Base-by-base conservation (phyloP, 2,329 filamentous ascomycete genomes). In the Nothopassalora personata region DNA sequence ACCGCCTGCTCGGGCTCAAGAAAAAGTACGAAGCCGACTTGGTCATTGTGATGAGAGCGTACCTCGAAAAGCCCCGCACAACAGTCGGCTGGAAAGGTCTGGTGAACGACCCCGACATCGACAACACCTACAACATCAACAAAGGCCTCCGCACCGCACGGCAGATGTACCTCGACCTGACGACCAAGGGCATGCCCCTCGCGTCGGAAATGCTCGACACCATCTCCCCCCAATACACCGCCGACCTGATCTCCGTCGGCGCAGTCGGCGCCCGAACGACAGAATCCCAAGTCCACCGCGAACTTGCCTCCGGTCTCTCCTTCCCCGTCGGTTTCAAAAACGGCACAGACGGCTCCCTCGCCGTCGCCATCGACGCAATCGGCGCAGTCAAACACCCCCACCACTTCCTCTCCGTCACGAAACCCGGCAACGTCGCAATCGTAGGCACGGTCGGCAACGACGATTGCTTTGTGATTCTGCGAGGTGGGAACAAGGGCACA, bases 261-360 rank as follows among this genome's bases (percentile, higher is more conserved):
- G 94, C 94, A 30, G 87, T 99, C 67, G 94, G 94, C 58, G 94
- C 94, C n/a, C 85, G 94, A 62, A 99, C 94, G 19, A 97, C 94
- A 2, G 94, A 99, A 79, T 92, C 88, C 54, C 94, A 99, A 79
- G 82, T 97, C 63, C 94, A 99, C 77, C 87, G 94, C 58, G 94
- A 99, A 77, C 80, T 99, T 64, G 93, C 94, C 23, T 94, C 89
- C 55, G 94, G 94, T 71, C 81, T 97, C 36, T 95, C 89, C 67
- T 97, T 97, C 88, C 94, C 94, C 1, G 91, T 99, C 10, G 94
- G 94, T 54, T 99, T 99, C 88, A 99, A 99, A 84, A 99, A 99
- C 76, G 94, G 94, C 65, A 99, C 94, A 33, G 94, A 99, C 73
- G 94, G 94, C 54, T 88, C 87, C 8, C 79, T 97, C 51, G 84